Base-by-base conservation (phyloP, 768 basidiomycete species). In the Pholiota conissans region DNA sequence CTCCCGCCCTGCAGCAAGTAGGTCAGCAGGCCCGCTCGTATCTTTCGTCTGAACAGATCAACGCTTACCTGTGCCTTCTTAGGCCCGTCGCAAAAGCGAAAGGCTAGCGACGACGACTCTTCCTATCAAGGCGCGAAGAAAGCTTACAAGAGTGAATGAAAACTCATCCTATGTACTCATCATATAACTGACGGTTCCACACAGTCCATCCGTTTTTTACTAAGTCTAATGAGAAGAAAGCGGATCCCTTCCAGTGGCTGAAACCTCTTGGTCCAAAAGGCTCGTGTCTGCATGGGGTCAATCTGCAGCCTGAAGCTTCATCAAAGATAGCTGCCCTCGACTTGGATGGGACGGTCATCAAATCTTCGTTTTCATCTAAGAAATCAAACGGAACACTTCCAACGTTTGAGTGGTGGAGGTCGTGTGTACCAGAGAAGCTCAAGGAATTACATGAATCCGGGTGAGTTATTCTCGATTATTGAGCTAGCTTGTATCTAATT, bases 261-360 rank as follows among this genome's bases (percentile, higher is more conserved):
- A 63, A 71, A 9, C 65, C 78, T 11, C 61, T 79, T 2, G 79
- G 79, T 13, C 63, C 69, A 13, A 66, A 65, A 1, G 61, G 68
- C 3, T 73, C 77, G 14, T 82, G 79, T 69, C 67, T 81, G 30
- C 72, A 81, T 57, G 79, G 69, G 10, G 58, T 73, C 46, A 74
- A 80, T 57, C 67, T 75, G 5, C 61, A 67, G 0, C 86, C 86
- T 0, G 66, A 71, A 11, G 72, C 75, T 7, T 73, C 71, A 1
- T 32, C 76, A n/a, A 89, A 86, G 61, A 82, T 93, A 29, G 89
- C 91, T 9, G 81, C 86, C 11, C 90, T 95, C 60, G 95, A 97
- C 69, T 74, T 97, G 22, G 95, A 97, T 67, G 93, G 91, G 2
- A 95, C 93, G 0, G 64, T 95, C 58, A 93, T 97, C 68, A 89